Conservation (phyloP, 2,329 filamentous ascomycete species). For the Gaeumannomyces tritici region DNA sequence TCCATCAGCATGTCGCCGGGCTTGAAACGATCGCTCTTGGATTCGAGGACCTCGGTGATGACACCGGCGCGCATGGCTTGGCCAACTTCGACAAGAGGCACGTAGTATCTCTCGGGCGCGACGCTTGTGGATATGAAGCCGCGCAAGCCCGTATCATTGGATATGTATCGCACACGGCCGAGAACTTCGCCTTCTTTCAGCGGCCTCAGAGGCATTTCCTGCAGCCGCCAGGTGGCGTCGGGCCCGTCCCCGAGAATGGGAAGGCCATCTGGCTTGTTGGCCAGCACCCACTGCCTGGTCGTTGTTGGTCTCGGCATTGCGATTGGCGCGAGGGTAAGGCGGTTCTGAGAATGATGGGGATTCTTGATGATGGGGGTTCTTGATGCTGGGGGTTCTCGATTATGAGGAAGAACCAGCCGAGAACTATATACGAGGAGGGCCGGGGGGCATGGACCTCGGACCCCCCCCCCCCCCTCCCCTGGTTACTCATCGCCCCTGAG, state of each 20-base stretch:
- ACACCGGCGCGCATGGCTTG: constrained; percentile 17
- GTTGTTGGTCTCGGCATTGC: constrained; percentile 2
- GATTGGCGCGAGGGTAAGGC: too few relatives aligned
- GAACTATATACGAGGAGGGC: too few relatives aligned
- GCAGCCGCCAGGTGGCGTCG: constrained; percentile 17
- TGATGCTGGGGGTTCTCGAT: too few relatives aligned
- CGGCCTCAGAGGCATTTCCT: constrained; percentile 13
- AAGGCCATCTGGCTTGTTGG: constrained; percentile 14
- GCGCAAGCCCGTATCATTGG: constrained; percentile 19
- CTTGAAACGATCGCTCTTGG: constrained; percentile 11
- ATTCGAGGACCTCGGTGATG: constrained; percentile 18
- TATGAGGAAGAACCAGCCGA: too few relatives aligned
- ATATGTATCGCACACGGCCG: constrained; percentile 16
- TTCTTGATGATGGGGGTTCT: too few relatives aligned
- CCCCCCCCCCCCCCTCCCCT: too few relatives aligned
- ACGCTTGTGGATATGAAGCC: constrained; percentile 18
- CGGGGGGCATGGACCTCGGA: too few relatives aligned
- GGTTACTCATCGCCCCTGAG: too few relatives aligned
- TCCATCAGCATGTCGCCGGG: constrained; percentile 15
- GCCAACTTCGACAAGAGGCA: constrained; percentile 14
- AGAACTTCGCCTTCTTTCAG: constrained; percentile 16
- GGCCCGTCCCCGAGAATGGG: constrained; percentile 15
- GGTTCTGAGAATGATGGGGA: too few relatives aligned
- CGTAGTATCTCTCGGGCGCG: constrained; percentile 16
- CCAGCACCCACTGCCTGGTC: constrained; percentile 19